Evolutionary conservation across 164 flowering plant genomes (phyloP).

Genomic region (Vitis amurensis): DNA sequence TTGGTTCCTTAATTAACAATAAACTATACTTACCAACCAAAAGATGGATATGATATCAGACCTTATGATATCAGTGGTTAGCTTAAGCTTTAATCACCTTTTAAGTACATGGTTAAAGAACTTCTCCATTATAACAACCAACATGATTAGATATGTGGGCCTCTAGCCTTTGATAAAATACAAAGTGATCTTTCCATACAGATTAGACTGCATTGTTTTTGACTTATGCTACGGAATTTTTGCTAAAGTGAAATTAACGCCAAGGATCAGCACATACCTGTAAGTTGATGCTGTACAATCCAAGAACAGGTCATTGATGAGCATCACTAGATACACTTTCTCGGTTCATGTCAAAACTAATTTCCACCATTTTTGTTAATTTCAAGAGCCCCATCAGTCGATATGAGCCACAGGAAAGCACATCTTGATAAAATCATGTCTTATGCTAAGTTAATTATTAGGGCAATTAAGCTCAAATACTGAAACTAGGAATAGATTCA

Average conservation of each 20-base stretch:
- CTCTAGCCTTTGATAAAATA: conserved; percentile 14
- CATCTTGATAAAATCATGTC: too few relatives aligned
- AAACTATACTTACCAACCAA: conserved; percentile 3
- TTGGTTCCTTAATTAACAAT: conserved; percentile 1
- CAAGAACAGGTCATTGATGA: too few relatives aligned
- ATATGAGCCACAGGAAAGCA: too few relatives aligned
- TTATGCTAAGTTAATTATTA: too few relatives aligned
- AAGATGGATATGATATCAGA: neutral
- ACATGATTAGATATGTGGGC: conserved; percentile 42
- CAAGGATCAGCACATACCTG: too few relatives aligned
- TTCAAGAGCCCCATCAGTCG: too few relatives aligned
- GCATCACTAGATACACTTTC: too few relatives aligned
- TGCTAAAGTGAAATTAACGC: neutral
- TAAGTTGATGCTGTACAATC: too few relatives aligned
- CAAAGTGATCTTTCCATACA: conserved; percentile 17
- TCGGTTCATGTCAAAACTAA: too few relatives aligned
- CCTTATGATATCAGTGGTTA: neutral
- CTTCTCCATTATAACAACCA: conserved; percentile 33
- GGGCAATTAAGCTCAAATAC: too few relatives aligned
- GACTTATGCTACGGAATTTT: conserved; percentile 1
- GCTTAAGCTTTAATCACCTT: conserved; percentile 23
- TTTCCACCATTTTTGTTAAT: too few relatives aligned
- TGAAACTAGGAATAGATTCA: too few relatives aligned
- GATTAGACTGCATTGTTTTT: conserved; percentile 13
- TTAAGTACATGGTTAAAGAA: conserved; percentile 20